Conservation (phyloP, 2,329 filamentous ascomycete genomes). For the Cercospora sp. region DNA sequence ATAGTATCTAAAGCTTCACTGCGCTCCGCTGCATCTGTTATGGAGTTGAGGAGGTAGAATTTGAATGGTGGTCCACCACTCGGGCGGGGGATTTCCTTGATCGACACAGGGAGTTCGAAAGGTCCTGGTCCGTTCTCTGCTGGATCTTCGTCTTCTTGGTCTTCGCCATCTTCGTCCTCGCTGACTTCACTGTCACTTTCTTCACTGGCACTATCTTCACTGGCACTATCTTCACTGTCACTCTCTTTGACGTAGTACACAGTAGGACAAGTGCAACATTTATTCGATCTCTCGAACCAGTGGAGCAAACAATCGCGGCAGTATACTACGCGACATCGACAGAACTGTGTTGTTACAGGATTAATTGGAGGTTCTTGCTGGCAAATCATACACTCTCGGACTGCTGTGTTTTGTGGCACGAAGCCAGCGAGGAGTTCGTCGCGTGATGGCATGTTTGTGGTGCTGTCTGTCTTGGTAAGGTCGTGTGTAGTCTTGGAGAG, state of each 20-base stretch:
- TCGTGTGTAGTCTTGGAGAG: no score
- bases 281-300: not conserved
- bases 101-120: not conserved
- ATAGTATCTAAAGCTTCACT: not conserved
- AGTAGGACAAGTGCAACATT: not conserved
- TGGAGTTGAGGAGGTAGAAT: not conserved
- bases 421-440: not conserved
- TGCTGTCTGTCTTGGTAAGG: not conserved
- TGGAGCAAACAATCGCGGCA: not conserved
- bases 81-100: not conserved
- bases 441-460: not conserved
- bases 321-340: not conserved
- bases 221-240: no score
- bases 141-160: not conserved
- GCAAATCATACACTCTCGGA: not conserved
- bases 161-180: not conserved
- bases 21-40: not conserved
- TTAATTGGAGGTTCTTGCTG: not conserved
- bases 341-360: not conserved
- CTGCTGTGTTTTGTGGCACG: not conserved
- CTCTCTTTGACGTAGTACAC: not conserved
- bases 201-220: no score
- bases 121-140: not conserved
- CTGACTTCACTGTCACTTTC: not conserved
- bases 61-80: not conserved